Conservation (phyloP, 1,284 basidiomycete genomes). For the Pseudozyma sp. region DNA sequence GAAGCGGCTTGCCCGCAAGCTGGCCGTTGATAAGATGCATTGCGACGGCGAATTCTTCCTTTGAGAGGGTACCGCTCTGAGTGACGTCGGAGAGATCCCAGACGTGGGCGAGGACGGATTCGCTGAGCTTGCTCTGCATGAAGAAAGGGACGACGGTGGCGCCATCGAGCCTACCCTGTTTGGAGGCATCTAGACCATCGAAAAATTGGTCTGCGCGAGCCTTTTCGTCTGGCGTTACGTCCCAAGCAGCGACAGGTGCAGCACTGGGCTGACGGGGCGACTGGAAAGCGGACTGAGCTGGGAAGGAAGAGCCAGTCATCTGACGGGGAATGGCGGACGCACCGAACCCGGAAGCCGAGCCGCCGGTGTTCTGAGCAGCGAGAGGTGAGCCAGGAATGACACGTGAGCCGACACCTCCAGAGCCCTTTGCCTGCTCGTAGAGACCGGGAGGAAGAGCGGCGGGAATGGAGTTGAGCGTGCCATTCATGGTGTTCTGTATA, state of each 20-base stretch:
- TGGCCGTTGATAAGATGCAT: slow-evolving; percentile 93
- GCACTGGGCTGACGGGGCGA: slow-evolving; percentile 70
- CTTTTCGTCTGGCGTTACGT: slow-evolving; percentile 86
- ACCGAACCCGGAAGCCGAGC: slow-evolving; percentile 47
- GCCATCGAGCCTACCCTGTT: slow-evolving; percentile 86
- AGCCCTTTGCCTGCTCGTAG: slow-evolving; percentile 79
- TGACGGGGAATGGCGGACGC: slow-evolving; percentile 39
- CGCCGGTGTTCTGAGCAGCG: slow-evolving; percentile 54
- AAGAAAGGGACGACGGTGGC: slow-evolving; percentile 96
- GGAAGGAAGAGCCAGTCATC: slow-evolving; percentile 49
- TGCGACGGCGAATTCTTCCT: slow-evolving; percentile 95
- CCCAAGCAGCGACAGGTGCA: slow-evolving; percentile 74
- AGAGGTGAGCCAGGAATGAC: slow-evolving; percentile 45
- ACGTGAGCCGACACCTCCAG: slow-evolving; percentile 40
- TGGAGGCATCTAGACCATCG: slow-evolving; percentile 80
- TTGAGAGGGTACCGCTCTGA: slow-evolving; percentile 85
- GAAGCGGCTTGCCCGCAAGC: slow-evolving; percentile 82
- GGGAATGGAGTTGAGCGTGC: slow-evolving; percentile 81
- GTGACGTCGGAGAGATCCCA: slow-evolving; percentile 97
- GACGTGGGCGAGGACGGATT: slow-evolving; percentile 85
- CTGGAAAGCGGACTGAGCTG: slow-evolving; percentile 71
- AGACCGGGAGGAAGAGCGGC: slow-evolving; percentile 83
- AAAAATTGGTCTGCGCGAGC: slow-evolving; percentile 84
- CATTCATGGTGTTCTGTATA: slow-evolving; percentile 87
- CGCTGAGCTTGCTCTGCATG: slow-evolving; percentile 87